A percentile compares a stretch with the other conserved stretches of the same genome.
phyloP scores from a whole-genome alignment of 108 stramenopile species.

The Nitzschia sp. region DNA sequence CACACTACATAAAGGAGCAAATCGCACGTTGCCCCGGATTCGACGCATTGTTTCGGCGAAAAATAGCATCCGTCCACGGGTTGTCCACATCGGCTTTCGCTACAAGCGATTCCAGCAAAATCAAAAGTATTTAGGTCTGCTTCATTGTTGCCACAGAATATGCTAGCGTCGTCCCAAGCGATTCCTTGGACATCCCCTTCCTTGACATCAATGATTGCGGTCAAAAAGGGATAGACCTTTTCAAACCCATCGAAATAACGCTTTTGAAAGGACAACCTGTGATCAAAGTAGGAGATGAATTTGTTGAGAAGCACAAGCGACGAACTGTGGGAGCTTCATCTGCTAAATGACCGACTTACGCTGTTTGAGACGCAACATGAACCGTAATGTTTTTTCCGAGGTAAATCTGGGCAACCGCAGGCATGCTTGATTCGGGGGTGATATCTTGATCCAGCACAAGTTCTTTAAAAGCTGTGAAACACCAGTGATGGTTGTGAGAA shows the following conservation, averaged over 20 bases:
- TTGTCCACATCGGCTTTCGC: constrained; percentile 26
- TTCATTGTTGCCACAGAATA: constrained; percentile 65
- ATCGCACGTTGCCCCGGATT: constrained; percentile 58
- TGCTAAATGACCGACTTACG: not conserved
- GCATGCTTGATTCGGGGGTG: too few relatives aligned
- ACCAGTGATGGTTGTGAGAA: too few relatives aligned
- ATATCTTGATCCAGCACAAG: too few relatives aligned
- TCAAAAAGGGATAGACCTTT: constrained; percentile 76
- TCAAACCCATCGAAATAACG: constrained; percentile 50
- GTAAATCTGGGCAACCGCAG: too few relatives aligned
- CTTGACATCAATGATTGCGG: constrained; percentile 86
- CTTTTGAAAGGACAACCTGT: constrained; percentile 55
- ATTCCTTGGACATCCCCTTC: constrained; percentile 81
- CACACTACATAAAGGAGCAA: constrained; percentile 86
- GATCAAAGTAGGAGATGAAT: not conserved
- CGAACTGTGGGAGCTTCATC: not conserved
- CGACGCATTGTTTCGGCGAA: constrained; percentile 24
- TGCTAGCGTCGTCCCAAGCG: constrained; percentile 91
- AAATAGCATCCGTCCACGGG: constrained; percentile 71
- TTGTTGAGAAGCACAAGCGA: not conserved
- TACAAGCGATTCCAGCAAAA: constrained; percentile 55
- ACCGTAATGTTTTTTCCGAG: constrained; percentile 47
- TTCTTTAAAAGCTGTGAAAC: too few relatives aligned
- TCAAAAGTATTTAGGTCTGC: constrained; percentile 81
- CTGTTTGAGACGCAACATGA: constrained; percentile 33